Evolutionary conservation across 2,329 filamentous ascomycete genomes (phyloP).

Genomic region (Alternaria ethzedia): DNA sequence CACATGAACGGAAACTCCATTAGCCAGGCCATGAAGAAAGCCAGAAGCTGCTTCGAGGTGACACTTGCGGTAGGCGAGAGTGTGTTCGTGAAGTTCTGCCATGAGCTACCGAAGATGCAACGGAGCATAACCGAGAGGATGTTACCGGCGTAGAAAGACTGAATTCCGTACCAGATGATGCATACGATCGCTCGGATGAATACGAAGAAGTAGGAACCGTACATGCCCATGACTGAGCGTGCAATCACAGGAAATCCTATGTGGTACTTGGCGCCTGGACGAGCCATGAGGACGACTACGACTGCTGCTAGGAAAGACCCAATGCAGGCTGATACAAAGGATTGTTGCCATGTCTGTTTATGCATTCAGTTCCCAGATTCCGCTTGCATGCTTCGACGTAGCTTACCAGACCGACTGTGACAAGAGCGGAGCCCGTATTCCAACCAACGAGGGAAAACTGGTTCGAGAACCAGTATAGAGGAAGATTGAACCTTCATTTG

Average conservation of each 20-base stretch:
- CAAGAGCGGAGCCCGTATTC: constrained; percentile 25
- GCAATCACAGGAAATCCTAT: constrained; percentile 26
- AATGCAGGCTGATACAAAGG: constrained; percentile 28
- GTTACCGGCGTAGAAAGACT: constrained; percentile 34
- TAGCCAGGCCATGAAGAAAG: constrained; percentile 41
- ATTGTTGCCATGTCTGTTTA: constrained; percentile 31
- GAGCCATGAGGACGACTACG: constrained; percentile 30
- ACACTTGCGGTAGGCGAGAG: constrained; percentile 38
- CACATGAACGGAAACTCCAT: constrained; percentile 43
- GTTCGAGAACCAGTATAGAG: constrained; percentile 31
- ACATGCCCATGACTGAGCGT: constrained; percentile 39
- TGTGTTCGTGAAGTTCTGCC: constrained; percentile 42
- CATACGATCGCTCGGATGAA: constrained; percentile 47
- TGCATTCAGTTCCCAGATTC: neutral
- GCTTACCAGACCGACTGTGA: constrained; percentile 24
- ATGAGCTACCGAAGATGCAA: constrained; percentile 49
- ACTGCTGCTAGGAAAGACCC: constrained; percentile 31
- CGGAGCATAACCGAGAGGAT: constrained; percentile 47
- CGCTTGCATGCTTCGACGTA: neutral
- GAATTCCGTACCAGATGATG: constrained; percentile 49
- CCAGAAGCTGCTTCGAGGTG: constrained; percentile 41
- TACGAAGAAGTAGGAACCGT: constrained; percentile 51
- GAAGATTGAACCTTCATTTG: constrained; percentile 22
- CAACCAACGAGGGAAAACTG: constrained; percentile 29
- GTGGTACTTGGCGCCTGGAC: constrained; percentile 33